Evolutionary conservation across 2,329 filamentous ascomycete species (phyloP).

Genomic region (Hypoxylon sp.): DNA sequence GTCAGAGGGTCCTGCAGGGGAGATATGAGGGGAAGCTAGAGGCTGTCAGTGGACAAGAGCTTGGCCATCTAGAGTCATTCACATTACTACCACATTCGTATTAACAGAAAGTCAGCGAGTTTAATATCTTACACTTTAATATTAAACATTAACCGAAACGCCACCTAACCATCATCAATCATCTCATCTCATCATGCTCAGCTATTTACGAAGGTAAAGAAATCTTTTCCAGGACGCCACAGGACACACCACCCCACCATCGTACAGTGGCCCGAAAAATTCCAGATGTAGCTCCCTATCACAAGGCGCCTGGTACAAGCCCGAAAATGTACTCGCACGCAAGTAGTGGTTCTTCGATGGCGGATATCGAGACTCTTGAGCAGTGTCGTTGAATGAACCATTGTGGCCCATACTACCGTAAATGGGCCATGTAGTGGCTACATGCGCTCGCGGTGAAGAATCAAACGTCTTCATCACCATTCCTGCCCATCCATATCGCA

Average conservation of each 20-base stretch:
- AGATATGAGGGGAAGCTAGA: conserved; percentile 24
- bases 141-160: background rate
- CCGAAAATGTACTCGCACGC: background rate
- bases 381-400: background rate
- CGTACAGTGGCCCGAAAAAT: background rate
- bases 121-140: background rate
- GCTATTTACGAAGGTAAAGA: background rate
- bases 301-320: background rate
- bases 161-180: background rate
- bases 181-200: background rate
- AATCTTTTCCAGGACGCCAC: background rate
- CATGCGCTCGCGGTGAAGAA: too few relatives aligned
- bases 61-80: background rate
- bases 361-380: background rate
- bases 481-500: background rate
- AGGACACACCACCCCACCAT: too few relatives aligned
- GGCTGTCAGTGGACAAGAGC: background rate
- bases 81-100: background rate
- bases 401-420: too few relatives aligned
- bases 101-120: background rate
- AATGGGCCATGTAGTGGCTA: too few relatives aligned
- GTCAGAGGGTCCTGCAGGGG: conserved; percentile 10
- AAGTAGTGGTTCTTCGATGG: background rate
- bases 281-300: background rate
- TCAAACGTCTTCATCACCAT: too few relatives aligned